Evolutionary conservation across 78 protist genomes (phyloP).

Genomic region (Anaeramoeba flamelloides): DNA sequence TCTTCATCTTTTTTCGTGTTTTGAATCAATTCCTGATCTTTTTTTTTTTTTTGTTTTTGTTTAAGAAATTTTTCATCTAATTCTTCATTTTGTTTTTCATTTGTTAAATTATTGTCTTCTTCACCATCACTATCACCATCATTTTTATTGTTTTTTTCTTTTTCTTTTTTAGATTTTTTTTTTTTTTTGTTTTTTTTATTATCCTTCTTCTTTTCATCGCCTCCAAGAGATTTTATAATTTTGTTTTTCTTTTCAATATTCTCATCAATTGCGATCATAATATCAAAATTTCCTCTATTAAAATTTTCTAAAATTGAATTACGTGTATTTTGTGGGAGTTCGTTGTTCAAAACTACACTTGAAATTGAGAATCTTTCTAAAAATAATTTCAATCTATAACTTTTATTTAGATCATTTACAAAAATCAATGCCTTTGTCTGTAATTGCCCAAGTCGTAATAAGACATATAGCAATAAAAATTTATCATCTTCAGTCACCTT

Average conservation of each 20-base stretch:
- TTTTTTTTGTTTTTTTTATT: too few relatives aligned
- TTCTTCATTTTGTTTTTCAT: neutral
- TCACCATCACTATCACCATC: neutral
- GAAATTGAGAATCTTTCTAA: neutral
- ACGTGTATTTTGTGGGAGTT: neutral
- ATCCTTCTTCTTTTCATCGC: too few relatives aligned
- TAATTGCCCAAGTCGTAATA: neutral
- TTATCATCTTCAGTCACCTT: neutral
- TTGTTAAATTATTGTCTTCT: neutral
- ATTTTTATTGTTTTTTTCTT: too few relatives aligned
- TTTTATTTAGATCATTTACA: neutral
- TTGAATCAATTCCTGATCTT: too few relatives aligned
- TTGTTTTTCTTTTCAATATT: neutral
- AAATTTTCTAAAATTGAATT: neutral
- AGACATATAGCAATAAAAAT: neutral
- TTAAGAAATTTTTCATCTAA: neutral
- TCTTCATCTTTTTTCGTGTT: neutral
- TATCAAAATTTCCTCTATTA: neutral
- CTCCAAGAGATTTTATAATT: neutral
- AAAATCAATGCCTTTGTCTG: neutral
- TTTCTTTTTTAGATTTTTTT: neutral
- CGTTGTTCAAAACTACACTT: neutral
- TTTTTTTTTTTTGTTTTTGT: neutral
- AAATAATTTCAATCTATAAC: neutral
- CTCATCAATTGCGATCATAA: neutral